Evolutionary conservation across 1,139 yeast species (phyloP).

Genomic region (Candida neerlandica): DNA sequence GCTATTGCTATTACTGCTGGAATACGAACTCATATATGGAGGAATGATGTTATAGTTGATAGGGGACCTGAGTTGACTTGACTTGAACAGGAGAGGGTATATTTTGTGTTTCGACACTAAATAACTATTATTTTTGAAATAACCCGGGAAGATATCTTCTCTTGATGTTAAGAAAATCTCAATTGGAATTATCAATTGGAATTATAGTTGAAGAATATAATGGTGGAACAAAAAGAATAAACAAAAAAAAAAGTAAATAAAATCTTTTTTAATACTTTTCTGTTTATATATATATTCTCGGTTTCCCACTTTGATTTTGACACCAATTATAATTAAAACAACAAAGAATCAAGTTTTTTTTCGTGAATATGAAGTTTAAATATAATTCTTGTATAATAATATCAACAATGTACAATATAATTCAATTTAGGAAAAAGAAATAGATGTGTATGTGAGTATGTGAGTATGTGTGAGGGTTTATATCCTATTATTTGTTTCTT

Average conservation of each 20-base stretch:
- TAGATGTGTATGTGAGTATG: not conserved
- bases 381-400: not conserved
- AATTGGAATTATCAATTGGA: not conserved
- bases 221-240: not conserved
- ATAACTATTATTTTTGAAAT: not conserved
- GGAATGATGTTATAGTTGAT: not conserved
- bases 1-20: not conserved
- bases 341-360: not conserved
- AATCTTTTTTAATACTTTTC: not conserved
- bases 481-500: too few relatives aligned
- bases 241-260: too few relatives aligned
- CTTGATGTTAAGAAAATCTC: not conserved
- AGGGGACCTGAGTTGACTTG: too few relatives aligned
- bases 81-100: not conserved
- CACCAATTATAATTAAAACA: not conserved
- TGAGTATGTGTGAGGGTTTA: too few relatives aligned
- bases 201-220: not conserved
- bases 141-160: not conserved
- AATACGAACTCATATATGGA: constrained; percentile 5
- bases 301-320: not conserved
- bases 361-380: not conserved
- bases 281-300: not conserved
- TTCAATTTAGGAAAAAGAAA: not conserved
- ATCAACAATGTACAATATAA: not conserved
- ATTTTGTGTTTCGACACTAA: not conserved